These are phyloP conservation scores for Trichomonascaceae sp. DNA, from an alignment of 1,139 yeast species.

Conservation along the genomic window DNA sequence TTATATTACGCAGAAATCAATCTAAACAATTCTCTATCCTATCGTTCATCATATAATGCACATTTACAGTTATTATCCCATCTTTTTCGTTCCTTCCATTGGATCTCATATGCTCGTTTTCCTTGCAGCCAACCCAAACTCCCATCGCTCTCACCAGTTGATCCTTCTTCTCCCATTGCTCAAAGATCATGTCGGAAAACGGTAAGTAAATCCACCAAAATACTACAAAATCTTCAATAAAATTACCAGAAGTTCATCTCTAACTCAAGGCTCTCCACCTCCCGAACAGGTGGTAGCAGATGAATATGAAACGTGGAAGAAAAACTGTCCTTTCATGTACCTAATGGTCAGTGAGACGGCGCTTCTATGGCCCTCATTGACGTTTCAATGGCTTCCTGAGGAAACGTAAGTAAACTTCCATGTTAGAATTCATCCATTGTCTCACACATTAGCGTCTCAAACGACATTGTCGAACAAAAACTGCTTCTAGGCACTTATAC, in stretches of 20 bases:
- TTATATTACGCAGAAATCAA: background rate
- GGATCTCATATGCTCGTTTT: background rate
- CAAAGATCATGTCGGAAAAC: background rate
- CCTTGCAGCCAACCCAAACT: background rate
- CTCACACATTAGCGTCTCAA: constrained; percentile 12
- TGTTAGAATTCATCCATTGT: background rate
- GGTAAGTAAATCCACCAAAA: background rate
- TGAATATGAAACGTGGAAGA: constrained; percentile 90
- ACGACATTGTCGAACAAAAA: constrained; percentile 26
- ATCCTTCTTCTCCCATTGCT: background rate
- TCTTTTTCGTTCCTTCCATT: background rate
- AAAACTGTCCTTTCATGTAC: constrained; percentile 80
- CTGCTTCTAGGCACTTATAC: constrained; percentile 78
- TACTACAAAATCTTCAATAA: no score
- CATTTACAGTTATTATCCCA: background rate
- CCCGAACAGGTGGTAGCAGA: constrained; percentile 16
- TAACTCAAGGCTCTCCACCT: constrained; percentile 6
- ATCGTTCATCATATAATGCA: background rate
- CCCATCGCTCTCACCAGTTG: background rate
- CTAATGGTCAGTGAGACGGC: constrained; percentile 65
- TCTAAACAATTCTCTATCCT: background rate
- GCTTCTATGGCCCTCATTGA: constrained; percentile 46
- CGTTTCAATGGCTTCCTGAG: constrained; percentile 35
- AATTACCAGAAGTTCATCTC: background rate
- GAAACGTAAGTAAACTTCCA: background rate